Percentiles rank a stretch among this genome's conserved stretches.
Evolutionary conservation across 805 yeast species (phyloP).

Genomic region (Nakazawaea ishiwadae): DNA sequence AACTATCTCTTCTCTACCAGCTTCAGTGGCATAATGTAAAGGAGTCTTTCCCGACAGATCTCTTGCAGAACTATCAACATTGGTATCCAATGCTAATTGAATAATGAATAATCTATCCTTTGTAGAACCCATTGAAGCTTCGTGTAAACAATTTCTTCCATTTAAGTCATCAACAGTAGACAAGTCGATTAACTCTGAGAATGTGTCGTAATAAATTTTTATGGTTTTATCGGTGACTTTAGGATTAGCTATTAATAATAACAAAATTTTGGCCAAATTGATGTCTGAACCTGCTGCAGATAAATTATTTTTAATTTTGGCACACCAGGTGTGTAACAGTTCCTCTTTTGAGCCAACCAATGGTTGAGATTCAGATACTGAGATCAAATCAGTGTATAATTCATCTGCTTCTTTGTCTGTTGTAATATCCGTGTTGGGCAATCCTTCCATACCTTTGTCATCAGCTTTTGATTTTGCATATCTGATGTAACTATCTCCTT

Average conservation of each 20-base stretch:
- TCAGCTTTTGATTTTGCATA: slow-evolving; percentile 15
- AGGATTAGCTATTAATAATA: slow-evolving; percentile 59
- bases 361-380: slow-evolving; percentile 14
- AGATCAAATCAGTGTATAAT: slow-evolving; percentile 62
- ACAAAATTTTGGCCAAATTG: slow-evolving; percentile 65
- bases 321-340: slow-evolving; percentile 29
- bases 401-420: slow-evolving; percentile 58
- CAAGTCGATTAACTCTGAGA: slow-evolving; percentile 54
- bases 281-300: slow-evolving; percentile 33
- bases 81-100: slow-evolving; percentile 19
- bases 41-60: slow-evolving; percentile 79
- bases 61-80: slow-evolving; percentile 23
- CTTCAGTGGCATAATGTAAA: slow-evolving; percentile 77
- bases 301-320: slow-evolving; percentile 40
- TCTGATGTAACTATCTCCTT: slow-evolving; percentile 27
- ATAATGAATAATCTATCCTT: slow-evolving; percentile 21
- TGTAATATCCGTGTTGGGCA: slow-evolving; percentile 14
- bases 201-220: slow-evolving; percentile 43
- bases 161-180: slow-evolving; percentile 65
- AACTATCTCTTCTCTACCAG: slow-evolving; percentile 43
- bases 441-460: slow-evolving; percentile 1
- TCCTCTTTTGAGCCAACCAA: slow-evolving; percentile 15
- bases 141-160: slow-evolving; percentile 73
- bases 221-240: slow-evolving; percentile 61
- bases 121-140: slow-evolving; percentile 34